Percentiles rank a stretch among this genome's conserved stretches.
phyloP scores from a whole-genome alignment of 2,329 filamentous ascomycete species.

The Xylariomycetidae sp. region DNA sequence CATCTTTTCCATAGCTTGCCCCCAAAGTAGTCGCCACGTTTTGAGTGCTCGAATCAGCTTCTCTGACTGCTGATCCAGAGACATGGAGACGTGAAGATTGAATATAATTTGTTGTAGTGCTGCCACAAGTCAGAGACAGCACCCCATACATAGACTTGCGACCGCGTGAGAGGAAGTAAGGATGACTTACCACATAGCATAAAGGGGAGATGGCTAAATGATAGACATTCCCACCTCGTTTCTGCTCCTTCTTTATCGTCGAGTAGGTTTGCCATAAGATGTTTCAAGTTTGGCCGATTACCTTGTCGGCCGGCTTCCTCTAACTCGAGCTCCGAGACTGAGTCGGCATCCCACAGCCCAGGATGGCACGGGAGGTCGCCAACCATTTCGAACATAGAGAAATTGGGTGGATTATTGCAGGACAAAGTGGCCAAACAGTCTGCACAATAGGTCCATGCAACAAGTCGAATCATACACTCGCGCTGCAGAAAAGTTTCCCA shows the following conservation, averaged over 20 bases:
- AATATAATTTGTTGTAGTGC: background rate
- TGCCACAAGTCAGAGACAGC: too few relatives aligned
- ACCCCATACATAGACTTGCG: background rate
- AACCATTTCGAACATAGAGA: slow-evolving; percentile 6
- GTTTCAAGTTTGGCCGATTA: too few relatives aligned
- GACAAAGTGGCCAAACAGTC: slow-evolving; percentile 6
- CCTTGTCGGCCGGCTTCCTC: too few relatives aligned
- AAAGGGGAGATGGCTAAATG: background rate
- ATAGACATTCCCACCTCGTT: background rate
- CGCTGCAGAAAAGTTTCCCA: slow-evolving; percentile 3
- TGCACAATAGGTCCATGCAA: slow-evolving; percentile 4
- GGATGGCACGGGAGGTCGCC: slow-evolving; percentile 7
- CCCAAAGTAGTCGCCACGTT: background rate
- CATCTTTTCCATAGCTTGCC: background rate
- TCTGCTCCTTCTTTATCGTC: too few relatives aligned
- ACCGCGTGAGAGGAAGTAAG: background rate
- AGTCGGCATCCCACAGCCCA: slow-evolving; percentile 1
- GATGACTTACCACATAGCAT: slow-evolving; percentile 1
- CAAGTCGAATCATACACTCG: slow-evolving; percentile 5
- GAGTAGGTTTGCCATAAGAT: too few relatives aligned
- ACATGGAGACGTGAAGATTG: background rate
- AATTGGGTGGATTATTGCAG: slow-evolving; percentile 5
- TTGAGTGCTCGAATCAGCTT: background rate
- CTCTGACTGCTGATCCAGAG: background rate
- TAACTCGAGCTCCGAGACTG: background rate